A percentile compares a stretch with the other conserved stretches of the same genome.
These are phyloP conservation scores for Schwanniomyces polymorphus DNA, from an alignment of 805 yeast species.

Conservation along the genomic window DNA sequence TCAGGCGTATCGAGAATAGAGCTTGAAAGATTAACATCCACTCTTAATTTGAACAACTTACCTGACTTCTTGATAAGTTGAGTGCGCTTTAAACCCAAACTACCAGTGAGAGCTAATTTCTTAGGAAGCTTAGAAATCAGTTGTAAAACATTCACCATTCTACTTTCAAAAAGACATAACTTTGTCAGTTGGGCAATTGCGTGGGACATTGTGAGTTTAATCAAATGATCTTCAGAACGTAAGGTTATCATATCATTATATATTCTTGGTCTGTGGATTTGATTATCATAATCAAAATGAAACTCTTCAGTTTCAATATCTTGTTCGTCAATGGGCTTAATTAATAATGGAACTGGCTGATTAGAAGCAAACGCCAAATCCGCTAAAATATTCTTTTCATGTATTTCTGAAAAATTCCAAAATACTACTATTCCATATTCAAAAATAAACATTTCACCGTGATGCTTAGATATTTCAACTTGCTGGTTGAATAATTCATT, in stretches of 20 bases:
- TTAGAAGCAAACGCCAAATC: constrained; percentile 75
- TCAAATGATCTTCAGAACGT: constrained; percentile 87
- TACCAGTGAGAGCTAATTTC: constrained; percentile 85
- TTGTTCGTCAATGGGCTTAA: constrained; percentile 78
- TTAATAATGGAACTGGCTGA: constrained; percentile 48
- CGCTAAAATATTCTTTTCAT: constrained; percentile 91
- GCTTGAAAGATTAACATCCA: constrained; percentile 89
- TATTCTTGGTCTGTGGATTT: constrained; percentile 67
- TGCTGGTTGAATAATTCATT: constrained; percentile 10
- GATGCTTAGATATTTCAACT: constrained; percentile 53
- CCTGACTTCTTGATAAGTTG: constrained; percentile 89
- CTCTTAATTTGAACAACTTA: constrained; percentile 81
- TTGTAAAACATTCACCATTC: constrained; percentile 80
- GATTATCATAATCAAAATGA: constrained; percentile 68
- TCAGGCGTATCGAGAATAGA: constrained; percentile 94
- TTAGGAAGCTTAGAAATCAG: constrained; percentile 90
- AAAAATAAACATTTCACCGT: constrained; percentile 85
- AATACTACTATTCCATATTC: constrained; percentile 96
- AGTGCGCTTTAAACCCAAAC: constrained; percentile 78
- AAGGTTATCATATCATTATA: constrained; percentile 93
- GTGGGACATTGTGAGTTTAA: constrained; percentile 90
- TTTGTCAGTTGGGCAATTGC: constrained; percentile 97
- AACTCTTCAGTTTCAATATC: constrained; percentile 93
- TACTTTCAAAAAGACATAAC: constrained; percentile 83
- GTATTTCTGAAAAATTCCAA: constrained; percentile 92